Conservation (phyloP, 495 filamentous ascomycete species). For the Xylaria cubensis region DNA sequence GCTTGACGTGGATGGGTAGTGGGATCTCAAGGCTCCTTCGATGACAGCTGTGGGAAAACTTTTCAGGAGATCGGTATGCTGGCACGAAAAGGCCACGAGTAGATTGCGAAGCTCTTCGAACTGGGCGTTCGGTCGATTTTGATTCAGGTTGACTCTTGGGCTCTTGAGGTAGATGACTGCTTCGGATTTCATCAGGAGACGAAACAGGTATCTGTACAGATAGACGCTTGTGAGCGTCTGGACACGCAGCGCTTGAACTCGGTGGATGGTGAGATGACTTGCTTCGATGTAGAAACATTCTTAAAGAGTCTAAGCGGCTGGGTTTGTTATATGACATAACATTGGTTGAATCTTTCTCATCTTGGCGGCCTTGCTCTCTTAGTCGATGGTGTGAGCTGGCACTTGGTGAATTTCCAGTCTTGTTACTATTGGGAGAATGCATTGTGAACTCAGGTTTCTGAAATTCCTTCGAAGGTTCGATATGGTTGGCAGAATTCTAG, state of each 20-base stretch:
- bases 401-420: background rate
- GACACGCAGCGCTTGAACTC: background rate
- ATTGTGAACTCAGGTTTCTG: background rate
- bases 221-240: too few species aligned
- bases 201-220: too few species aligned
- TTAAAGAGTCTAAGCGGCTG: background rate
- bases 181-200: too few species aligned
- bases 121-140: too few species aligned
- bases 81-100: too few species aligned
- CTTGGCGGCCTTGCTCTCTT: background rate
- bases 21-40: background rate
- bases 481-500: background rate
- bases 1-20: background rate
- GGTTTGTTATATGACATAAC: background rate
- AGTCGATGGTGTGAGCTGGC: background rate
- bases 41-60: too few species aligned
- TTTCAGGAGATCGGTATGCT: too few species aligned
- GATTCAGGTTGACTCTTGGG: too few species aligned
- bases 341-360: background rate
- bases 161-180: too few species aligned
- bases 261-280: background rate
- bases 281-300: background rate
- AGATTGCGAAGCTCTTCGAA: too few species aligned
- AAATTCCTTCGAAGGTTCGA: background rate
- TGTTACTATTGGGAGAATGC: background rate